A percentile compares a stretch with the other conserved stretches of the same genome.
Evolutionary conservation across 306 rosid genomes (phyloP).

Genomic region (Gillenia trifoliata): DNA sequence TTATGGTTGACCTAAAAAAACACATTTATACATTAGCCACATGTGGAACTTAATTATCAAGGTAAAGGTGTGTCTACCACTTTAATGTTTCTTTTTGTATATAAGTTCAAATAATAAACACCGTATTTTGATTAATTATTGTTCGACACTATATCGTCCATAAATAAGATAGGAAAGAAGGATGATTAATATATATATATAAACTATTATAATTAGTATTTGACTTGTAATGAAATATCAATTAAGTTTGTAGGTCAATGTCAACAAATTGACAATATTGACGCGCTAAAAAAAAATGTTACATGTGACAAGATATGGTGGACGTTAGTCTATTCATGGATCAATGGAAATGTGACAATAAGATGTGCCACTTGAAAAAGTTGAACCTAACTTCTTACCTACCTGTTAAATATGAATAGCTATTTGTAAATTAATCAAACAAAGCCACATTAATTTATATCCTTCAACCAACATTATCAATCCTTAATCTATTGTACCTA

Average conservation of each 20-base stretch:
- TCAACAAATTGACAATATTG: slow-evolving; percentile 19
- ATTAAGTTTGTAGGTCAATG: slow-evolving; percentile 1
- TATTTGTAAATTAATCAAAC: slow-evolving; percentile 8
- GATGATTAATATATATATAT: no score
- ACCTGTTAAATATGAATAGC: not conserved
- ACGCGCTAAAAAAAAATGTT: slow-evolving; percentile 9
- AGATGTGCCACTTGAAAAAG: slow-evolving; percentile 11
- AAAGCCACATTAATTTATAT: not conserved
- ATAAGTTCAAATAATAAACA: not conserved
- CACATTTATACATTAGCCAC: not conserved
- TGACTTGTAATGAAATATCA: slow-evolving; percentile 26
- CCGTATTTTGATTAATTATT: not conserved
- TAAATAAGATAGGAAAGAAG: not conserved
- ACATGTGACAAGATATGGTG: slow-evolving; percentile 26
- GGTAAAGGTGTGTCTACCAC: not conserved
- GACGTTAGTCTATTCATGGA: slow-evolving; percentile 9
- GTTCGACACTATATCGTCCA: not conserved
- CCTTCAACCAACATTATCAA: not conserved
- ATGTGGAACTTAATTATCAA: not conserved
- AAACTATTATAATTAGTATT: slow-evolving; percentile 21
- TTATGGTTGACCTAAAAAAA: not conserved
- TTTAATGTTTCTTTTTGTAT: no score
- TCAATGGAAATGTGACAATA: slow-evolving; percentile 5
- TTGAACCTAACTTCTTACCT: not conserved
- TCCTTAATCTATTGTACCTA: not conserved